These are phyloP conservation scores for Fraxinus paxiana DNA, from an alignment of 305 asterid genomes.

Conservation along the genomic window DNA sequence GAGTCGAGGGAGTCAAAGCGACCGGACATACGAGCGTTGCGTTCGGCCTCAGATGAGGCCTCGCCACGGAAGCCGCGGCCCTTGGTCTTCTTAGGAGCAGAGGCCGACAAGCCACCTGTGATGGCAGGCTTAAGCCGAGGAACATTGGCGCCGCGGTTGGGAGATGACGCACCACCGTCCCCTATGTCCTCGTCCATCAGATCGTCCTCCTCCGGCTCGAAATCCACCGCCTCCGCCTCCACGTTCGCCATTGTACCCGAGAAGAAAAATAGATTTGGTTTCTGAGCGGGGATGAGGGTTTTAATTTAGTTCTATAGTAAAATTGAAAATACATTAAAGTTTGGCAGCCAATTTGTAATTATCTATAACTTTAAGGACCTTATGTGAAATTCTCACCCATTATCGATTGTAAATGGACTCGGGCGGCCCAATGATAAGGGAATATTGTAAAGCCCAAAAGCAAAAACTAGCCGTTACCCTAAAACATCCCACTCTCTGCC, in stretches of 20 bases:
- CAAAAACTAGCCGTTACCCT: slow-evolving; percentile 33
- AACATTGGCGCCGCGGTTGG: slow-evolving; percentile 39
- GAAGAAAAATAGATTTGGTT: neutral
- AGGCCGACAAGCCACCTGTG: slow-evolving; percentile 55
- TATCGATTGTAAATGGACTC: neutral
- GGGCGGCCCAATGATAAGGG: neutral
- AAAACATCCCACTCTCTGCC: neutral
- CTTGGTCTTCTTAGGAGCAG: slow-evolving; percentile 79
- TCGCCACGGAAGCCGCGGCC: slow-evolving; percentile 95
- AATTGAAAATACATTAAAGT: neutral
- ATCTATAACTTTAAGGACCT: neutral
- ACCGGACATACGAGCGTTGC: slow-evolving; percentile 78
- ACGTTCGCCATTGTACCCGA: slow-evolving; percentile 62
- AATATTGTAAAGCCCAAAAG: neutral
- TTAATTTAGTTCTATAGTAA: neutral
- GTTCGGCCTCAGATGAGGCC: slow-evolving; percentile 72
- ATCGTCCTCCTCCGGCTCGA: slow-evolving; percentile 96
- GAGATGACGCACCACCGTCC: slow-evolving; percentile 33
- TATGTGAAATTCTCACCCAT: neutral
- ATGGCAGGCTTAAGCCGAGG: slow-evolving; percentile 87
- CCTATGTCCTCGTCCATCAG: slow-evolving; percentile 90
- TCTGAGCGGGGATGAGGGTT: neutral
- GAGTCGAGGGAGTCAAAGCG: slow-evolving; percentile 79
- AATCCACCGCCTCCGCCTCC: slow-evolving; percentile 79
- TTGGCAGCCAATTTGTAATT: neutral